Evolutionary conservation across 164 flowering plant species (phyloP).

Genomic region (Paratinospora sagittata): DNA sequence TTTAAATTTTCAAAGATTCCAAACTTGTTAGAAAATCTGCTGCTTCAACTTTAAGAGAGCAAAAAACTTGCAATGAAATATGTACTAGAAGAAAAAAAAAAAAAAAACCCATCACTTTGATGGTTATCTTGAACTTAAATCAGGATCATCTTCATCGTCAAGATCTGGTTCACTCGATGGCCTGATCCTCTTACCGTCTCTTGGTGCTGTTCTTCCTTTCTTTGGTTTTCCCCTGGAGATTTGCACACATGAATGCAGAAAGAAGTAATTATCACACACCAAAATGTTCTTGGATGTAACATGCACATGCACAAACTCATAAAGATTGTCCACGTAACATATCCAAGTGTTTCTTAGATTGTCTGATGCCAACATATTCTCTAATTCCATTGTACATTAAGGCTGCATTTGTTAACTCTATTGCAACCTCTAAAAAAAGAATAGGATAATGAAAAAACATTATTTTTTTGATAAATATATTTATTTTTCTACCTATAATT

Average conservation of each 20-base stretch:
- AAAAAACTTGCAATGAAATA: background rate
- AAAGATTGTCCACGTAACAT: too few relatives aligned
- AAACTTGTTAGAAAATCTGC: too few relatives aligned
- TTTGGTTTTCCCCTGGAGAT: constrained; percentile 73
- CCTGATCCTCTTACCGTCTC: constrained; percentile 66
- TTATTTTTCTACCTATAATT: too few relatives aligned
- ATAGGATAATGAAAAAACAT: too few relatives aligned
- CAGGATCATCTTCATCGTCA: constrained; percentile 83
- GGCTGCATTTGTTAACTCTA: too few relatives aligned
- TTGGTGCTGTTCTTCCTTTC: constrained; percentile 54
- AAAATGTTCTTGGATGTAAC: background rate
- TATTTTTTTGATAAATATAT: too few relatives aligned
- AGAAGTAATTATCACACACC: background rate
- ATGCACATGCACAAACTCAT: background rate
- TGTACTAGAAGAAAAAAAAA: too few relatives aligned
- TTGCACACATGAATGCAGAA: background rate
- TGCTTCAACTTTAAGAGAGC: background rate
- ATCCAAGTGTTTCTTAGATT: too few relatives aligned
- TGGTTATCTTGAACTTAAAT: constrained; percentile 35
- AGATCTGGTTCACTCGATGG: constrained; percentile 56
- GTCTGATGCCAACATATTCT: too few relatives aligned
- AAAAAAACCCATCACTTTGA: background rate
- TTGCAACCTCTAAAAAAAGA: too few relatives aligned
- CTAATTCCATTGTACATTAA: too few relatives aligned
- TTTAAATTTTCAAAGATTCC: too few relatives aligned